Base-by-base conservation (phyloP, 208 protist species). In the Trypanosoma theileri region DNA sequence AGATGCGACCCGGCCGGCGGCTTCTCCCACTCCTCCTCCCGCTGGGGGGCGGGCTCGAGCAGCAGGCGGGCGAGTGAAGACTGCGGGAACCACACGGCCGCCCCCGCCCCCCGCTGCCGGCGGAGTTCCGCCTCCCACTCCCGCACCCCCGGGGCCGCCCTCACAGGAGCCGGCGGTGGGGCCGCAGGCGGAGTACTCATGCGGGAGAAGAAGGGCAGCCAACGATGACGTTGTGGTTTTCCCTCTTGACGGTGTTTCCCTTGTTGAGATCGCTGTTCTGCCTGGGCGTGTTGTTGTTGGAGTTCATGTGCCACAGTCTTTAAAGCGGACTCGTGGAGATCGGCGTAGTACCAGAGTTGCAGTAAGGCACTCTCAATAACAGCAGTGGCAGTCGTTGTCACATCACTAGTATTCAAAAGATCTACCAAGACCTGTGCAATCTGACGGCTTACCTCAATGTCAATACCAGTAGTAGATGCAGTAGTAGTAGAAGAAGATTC, bases 401-500 rank as follows among this genome's bases (percentile, higher is more conserved):
- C 53, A 61, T 86, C 71, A 26, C 77, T 73, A 55, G 71, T 69
- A 52, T 77, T 40, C 41, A 89, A 71, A 58, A 85, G 86, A 12
- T 80, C 81, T 59, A 91, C 31, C 46, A 94, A 64, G 13, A 86
- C 76, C 26, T 75, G 71, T 26, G 75, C 79, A 22, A 94, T 73
- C 28, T 76, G 69, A 35, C 79, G 71, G 66, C 84, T 91, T 44
- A 86, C 77, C 16, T 80, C 81, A 3, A 76, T 68, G 10, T 67
- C 54, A 42, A 75, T 28, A 51, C n/a, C 17, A 65, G 6, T 65
- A 40, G 14, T 65, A 19, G n/a, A n/a, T 40, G 42, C 24, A 54
- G 42, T 31, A 28, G 10, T 59, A 65, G 8, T 11, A 50, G 16
- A 9, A 26, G 50, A n/a, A 10, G 16, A 48, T 53, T 59, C 54